Conservation (phyloP, 768 basidiomycete genomes). For the Boletus tomentosulus region DNA sequence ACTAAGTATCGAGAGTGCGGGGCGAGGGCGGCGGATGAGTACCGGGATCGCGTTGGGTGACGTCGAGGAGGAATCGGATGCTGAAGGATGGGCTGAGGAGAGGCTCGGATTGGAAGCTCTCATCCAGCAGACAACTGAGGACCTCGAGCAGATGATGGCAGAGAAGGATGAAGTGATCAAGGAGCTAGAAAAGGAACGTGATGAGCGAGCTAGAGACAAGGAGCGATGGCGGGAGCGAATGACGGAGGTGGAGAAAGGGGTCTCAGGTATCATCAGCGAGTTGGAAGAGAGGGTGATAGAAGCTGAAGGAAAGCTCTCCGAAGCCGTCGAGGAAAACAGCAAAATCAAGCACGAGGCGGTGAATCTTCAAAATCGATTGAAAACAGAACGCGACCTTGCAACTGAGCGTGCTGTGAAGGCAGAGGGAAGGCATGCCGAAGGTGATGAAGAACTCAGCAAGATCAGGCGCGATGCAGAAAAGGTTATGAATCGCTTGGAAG, state of each 20-base stretch:
- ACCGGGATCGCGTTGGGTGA: constrained; percentile 50
- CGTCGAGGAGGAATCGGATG: constrained; percentile 58
- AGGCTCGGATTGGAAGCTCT: constrained; percentile 52
- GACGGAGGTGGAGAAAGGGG: constrained; percentile 66
- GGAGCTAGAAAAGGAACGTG: constrained; percentile 50
- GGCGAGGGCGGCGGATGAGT: constrained; percentile 47
- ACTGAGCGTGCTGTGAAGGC: constrained; percentile 37
- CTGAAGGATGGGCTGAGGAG: constrained; percentile 70
- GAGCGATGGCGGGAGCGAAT: constrained; percentile 69
- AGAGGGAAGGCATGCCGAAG: background rate
- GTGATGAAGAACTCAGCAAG: background rate
- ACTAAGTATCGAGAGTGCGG: constrained; percentile 26
- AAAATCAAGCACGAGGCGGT: constrained; percentile 42
- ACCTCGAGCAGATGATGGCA: constrained; percentile 37
- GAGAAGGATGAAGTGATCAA: constrained; percentile 46
- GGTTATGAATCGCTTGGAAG: constrained; percentile 42
- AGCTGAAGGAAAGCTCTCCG: constrained; percentile 46
- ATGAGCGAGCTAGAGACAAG: constrained; percentile 60
- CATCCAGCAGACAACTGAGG: constrained; percentile 33
- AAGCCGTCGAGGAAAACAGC: constrained; percentile 38
- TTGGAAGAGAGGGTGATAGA: constrained; percentile 53
- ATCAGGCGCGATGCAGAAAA: constrained; percentile 42
- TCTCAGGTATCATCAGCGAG: constrained; percentile 60
- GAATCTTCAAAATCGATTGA: constrained; percentile 40
- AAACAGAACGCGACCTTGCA: constrained; percentile 53